These are phyloP conservation scores for Acacia melanoxylon DNA, from an alignment of 306 rosid species.

Conservation along the genomic window DNA sequence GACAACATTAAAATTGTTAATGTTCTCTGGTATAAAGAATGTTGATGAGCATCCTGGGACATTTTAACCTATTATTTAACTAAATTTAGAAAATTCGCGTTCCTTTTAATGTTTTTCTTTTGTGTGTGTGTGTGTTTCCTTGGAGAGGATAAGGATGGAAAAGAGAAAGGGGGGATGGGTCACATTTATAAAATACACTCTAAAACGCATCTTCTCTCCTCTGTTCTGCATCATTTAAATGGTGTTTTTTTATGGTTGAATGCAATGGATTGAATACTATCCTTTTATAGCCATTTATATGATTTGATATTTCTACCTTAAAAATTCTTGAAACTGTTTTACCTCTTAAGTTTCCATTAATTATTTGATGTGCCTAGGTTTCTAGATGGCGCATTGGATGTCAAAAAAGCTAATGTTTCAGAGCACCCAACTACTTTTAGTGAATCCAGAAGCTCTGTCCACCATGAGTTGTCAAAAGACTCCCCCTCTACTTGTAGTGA, in stretches of 20 bases:
- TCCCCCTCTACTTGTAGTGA: constrained; percentile 37
- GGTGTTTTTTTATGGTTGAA: background rate
- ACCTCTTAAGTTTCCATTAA: constrained; percentile 24
- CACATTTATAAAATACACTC: background rate
- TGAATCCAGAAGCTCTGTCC: constrained; percentile 36
- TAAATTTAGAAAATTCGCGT: background rate
- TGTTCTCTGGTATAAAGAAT: constrained; percentile 4
- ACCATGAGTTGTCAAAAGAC: constrained; percentile 38
- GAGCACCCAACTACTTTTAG: constrained; percentile 46
- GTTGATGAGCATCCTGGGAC: constrained; percentile 4
- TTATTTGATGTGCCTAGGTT: constrained; percentile 51
- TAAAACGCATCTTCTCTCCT: background rate
- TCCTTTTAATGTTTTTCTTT: background rate
- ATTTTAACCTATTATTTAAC: background rate
- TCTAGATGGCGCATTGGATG: constrained; percentile 73
- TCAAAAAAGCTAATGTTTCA: constrained; percentile 39
- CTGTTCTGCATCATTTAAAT: background rate
- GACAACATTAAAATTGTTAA: background rate
- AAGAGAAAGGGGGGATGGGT: background rate
- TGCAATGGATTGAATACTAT: constrained; percentile 20
- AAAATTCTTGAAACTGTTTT: constrained; percentile 10
- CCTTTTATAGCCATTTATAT: constrained; percentile 20
- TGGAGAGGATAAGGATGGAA: background rate
- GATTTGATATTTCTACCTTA: constrained; percentile 24
- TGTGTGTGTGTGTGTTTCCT: background rate